These are phyloP conservation scores for Colletotrichum somersetense DNA, from an alignment of 2,329 filamentous ascomycete species.

Conservation along the genomic window DNA sequence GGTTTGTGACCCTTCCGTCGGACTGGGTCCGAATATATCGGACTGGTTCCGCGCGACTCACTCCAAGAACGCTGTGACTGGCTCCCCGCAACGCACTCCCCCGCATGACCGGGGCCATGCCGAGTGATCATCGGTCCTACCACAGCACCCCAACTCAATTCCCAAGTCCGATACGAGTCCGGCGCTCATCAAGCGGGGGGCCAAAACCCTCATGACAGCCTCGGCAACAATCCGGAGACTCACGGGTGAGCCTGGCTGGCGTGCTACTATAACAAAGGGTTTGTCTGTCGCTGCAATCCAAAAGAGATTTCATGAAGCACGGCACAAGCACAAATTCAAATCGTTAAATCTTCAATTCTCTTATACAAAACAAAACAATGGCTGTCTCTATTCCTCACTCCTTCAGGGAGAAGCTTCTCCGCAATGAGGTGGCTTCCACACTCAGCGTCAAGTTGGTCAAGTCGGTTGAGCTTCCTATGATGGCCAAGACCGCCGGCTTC, in stretches of 20 bases:
- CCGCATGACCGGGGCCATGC: neutral
- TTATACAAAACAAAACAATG: slow-evolving; percentile 39
- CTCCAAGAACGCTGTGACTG: neutral
- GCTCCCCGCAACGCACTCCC: neutral
- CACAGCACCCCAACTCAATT: neutral
- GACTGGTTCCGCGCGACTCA: neutral
- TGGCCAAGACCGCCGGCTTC: slow-evolving; percentile 56
- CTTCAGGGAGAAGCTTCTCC: slow-evolving; percentile 47
- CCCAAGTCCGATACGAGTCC: neutral
- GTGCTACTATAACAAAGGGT: slow-evolving; percentile 5
- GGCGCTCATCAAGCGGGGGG: neutral
- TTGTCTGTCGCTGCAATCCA: neutral
- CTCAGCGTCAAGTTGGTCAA: slow-evolving; percentile 49
- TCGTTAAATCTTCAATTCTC: neutral
- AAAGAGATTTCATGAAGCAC: neutral
- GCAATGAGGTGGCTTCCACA: slow-evolving; percentile 47
- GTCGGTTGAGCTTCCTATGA: slow-evolving; percentile 53
- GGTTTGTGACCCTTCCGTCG: neutral
- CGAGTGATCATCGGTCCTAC: neutral
- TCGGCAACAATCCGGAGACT: slow-evolving; percentile 1
- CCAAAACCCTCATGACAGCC: neutral
- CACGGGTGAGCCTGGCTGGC: neutral
- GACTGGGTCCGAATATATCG: neutral
- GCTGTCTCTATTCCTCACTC: slow-evolving; percentile 44
- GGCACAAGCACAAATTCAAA: neutral